phyloP scores from a whole-genome alignment of 2,329 filamentous ascomycete species.

The Ilyonectria destructans region DNA sequence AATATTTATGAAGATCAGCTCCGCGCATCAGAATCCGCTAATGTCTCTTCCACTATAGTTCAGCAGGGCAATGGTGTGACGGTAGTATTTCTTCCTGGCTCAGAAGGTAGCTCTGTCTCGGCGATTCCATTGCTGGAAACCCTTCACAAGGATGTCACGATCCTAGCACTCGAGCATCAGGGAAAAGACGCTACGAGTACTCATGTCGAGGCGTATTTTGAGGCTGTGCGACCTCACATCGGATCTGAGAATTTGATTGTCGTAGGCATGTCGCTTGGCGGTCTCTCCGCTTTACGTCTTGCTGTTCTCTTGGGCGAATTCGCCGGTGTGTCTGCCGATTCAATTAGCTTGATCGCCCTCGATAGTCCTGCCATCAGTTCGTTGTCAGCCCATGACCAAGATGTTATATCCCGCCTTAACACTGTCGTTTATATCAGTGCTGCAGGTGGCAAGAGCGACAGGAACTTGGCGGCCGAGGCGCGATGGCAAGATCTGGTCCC shows the following conservation, averaged over 20 bases:
- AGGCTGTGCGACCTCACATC: background rate
- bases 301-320: background rate
- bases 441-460: background rate
- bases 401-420: background rate
- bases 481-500: background rate
- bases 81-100: no score
- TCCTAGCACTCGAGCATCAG: background rate
- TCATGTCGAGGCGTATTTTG: background rate
- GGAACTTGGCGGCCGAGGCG: background rate
- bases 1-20: no score
- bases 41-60: no score
- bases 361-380: background rate
- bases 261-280: background rate
- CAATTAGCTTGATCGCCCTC: background rate
- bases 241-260: background rate
- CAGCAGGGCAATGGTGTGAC: no score
- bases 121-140: background rate
- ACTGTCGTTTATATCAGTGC: background rate
- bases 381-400: background rate
- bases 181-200: background rate
- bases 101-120: background rate
- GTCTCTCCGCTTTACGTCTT: background rate
- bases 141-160: background rate
- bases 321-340: background rate
- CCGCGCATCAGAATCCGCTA: no score